Evolutionary conservation across 2,329 filamentous ascomycete species (phyloP).

Genomic region (Aspergillus sp.): DNA sequence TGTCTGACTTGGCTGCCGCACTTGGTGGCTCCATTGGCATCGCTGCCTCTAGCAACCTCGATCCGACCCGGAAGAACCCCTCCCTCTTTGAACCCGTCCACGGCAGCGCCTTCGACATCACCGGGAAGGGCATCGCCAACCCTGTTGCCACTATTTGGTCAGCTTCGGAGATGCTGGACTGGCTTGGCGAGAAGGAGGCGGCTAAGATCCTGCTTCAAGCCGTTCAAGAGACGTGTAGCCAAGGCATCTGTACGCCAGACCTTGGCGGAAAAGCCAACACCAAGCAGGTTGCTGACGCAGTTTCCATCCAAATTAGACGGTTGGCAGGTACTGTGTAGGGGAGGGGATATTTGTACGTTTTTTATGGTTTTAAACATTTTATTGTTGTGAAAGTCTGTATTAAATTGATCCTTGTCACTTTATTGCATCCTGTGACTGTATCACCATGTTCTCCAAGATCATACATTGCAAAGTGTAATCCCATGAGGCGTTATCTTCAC

Average conservation of each 20-base stretch:
- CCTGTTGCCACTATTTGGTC: constrained; percentile 62
- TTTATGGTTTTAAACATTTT: too few species aligned
- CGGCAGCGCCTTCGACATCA: constrained; percentile 56
- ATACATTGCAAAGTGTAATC: too few species aligned
- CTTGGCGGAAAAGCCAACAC: constrained; percentile 51
- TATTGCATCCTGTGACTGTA: too few species aligned
- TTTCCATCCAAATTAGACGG: constrained; percentile 13
- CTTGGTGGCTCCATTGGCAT: constrained; percentile 63
- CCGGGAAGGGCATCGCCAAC: constrained; percentile 52
- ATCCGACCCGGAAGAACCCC: constrained; percentile 53
- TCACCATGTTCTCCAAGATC: too few species aligned
- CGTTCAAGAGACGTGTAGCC: constrained; percentile 51
- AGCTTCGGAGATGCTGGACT: constrained; percentile 58
- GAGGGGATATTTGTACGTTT: too few species aligned
- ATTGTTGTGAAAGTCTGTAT: too few species aligned
- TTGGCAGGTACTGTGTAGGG: too few species aligned
- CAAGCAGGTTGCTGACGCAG: constrained; percentile 50
- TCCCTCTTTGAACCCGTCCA: constrained; percentile 58
- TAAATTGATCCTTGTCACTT: too few species aligned
- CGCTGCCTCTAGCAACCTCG: constrained; percentile 59
- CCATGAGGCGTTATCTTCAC: too few species aligned
- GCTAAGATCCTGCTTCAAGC: constrained; percentile 50
- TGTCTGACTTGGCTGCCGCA: constrained; percentile 61
- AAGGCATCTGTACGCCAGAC: constrained; percentile 49
- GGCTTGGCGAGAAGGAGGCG: constrained; percentile 51